A percentile compares a stretch with the other conserved stretches of the same genome.
Conservation (phyloP, 1,139 yeast species). For the Blastobotrys capitulatus region DNA sequence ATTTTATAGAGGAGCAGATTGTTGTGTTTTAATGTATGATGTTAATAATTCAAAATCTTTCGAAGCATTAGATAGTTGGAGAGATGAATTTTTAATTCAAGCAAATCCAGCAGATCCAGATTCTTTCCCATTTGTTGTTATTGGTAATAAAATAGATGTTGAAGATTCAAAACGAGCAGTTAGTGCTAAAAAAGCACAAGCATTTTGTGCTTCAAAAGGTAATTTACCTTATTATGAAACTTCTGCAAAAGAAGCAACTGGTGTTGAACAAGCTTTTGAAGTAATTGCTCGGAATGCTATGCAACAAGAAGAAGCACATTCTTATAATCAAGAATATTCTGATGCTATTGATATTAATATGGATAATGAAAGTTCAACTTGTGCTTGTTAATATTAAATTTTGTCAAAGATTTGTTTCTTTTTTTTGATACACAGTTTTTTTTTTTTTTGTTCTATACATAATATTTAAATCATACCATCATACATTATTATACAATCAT, state of each 20-base stretch:
- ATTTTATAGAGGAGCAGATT: conserved; percentile 95
- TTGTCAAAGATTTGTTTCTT: no score
- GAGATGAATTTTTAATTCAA: conserved; percentile 90
- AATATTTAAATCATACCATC: no score
- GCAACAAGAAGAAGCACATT: conserved; percentile 83
- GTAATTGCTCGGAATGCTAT: conserved; percentile 93
- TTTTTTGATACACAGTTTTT: no score
- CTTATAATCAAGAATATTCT: conserved; percentile 85
- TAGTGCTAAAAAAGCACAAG: conserved; percentile 76
- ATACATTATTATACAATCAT: no score
- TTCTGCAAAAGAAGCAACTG: conserved; percentile 88
- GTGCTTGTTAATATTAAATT: conserved; percentile 80
- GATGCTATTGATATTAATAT: conserved; percentile 94
- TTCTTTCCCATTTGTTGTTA: conserved; percentile 88
- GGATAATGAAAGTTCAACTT: conserved; percentile 71
- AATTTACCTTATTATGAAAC: conserved; percentile 92
- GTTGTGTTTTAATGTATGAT: conserved; percentile 93
- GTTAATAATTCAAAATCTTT: conserved; percentile 91
- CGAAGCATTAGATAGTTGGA: conserved; percentile 86
- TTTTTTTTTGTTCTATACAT: no score
- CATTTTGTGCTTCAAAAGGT: conserved; percentile 80
- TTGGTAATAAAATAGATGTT: conserved; percentile 92
- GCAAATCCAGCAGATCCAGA: conserved; percentile 92
- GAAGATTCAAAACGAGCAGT: conserved; percentile 87
- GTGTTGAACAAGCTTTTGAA: conserved; percentile 93